A percentile compares a stretch with the other conserved stretches of the same genome.
Evolutionary conservation across 495 filamentous ascomycete species (phyloP).

Genomic region (Haplographium delicatum): DNA sequence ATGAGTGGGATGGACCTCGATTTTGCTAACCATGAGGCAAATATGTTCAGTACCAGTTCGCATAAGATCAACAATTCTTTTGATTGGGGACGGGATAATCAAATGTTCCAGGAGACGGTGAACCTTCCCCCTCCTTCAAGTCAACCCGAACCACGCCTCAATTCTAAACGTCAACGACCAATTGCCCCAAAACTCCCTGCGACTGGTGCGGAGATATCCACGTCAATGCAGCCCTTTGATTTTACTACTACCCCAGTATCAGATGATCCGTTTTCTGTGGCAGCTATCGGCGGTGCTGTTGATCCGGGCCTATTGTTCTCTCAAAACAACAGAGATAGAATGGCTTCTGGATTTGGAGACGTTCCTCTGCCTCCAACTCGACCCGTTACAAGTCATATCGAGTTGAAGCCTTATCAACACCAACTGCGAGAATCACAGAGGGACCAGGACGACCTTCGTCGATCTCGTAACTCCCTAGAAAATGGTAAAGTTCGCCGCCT

Average conservation of each 20-base stretch:
- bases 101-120: slow-evolving; percentile 39
- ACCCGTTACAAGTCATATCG: slow-evolving; percentile 28
- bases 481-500: slow-evolving; percentile 17
- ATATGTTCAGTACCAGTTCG: slow-evolving; percentile 26
- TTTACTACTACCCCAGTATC: slow-evolving; percentile 8
- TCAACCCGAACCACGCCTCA: slow-evolving; percentile 2
- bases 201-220: slow-evolving; percentile 1
- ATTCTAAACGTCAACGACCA: slow-evolving; percentile 22
- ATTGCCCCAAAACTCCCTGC: slow-evolving; percentile 22
- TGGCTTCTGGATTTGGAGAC: slow-evolving; percentile 40
- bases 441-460: slow-evolving; percentile 41
- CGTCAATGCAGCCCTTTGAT: slow-evolving; percentile 14
- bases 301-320: slow-evolving; percentile 55
- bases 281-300: slow-evolving; percentile 21
- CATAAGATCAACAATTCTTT: slow-evolving; percentile 35
- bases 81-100: slow-evolving; percentile 44
- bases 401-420: slow-evolving; percentile 52
- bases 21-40: slow-evolving; percentile 33
- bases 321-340: slow-evolving; percentile 29
- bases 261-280: slow-evolving; percentile 20
- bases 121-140: slow-evolving; percentile 8
- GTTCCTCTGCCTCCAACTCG: slow-evolving; percentile 33
- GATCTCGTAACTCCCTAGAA: slow-evolving; percentile 32
- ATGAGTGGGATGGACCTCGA: slow-evolving; percentile 53
- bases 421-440: slow-evolving; percentile 52